These are phyloP conservation scores for Cardamine chenopodiifolia DNA, from an alignment of 345 rosid genomes.

Conservation along the genomic window DNA sequence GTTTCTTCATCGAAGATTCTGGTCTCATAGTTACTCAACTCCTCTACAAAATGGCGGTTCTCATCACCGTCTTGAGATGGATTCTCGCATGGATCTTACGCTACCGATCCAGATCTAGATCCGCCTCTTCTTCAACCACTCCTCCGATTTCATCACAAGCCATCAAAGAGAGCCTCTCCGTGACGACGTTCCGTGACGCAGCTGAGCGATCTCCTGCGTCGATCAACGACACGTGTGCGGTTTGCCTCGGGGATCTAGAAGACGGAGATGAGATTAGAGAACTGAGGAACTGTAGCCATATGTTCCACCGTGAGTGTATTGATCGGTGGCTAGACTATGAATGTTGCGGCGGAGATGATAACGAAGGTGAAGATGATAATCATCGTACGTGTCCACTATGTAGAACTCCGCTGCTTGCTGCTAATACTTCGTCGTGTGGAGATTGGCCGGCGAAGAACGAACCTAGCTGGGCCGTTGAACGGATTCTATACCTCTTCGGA, in stretches of 20 bases:
- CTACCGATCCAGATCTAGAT: slow-evolving; percentile 50
- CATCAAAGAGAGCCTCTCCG: slow-evolving; percentile 59
- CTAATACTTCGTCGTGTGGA: slow-evolving; percentile 27
- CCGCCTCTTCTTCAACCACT: slow-evolving; percentile 18
- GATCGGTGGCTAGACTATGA: slow-evolving; percentile 89
- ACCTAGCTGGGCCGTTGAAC: slow-evolving; percentile 95
- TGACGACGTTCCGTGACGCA: slow-evolving; percentile 65
- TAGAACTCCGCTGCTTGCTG: slow-evolving; percentile 72
- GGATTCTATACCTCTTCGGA: slow-evolving; percentile 83
- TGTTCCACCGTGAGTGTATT: slow-evolving; percentile 85
- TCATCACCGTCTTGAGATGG: slow-evolving; percentile 74
- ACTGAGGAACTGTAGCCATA: slow-evolving; percentile 84
- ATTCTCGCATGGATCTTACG: slow-evolving; percentile 59
- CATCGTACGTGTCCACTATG: slow-evolving; percentile 84
- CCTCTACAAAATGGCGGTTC: slow-evolving; percentile 76
- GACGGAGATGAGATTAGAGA: slow-evolving; percentile 73
- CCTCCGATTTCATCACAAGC: slow-evolving; percentile 48
- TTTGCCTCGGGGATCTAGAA: slow-evolving; percentile 62
- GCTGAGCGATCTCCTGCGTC: slow-evolving; percentile 41
- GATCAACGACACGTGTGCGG: slow-evolving; percentile 70
- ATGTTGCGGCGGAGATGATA: slow-evolving; percentile 47
- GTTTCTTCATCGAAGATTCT: slow-evolving; percentile 70
- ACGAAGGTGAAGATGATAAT: slow-evolving; percentile 48
- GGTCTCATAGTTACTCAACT: slow-evolving; percentile 55
- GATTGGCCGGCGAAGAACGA: slow-evolving; percentile 52